Base-by-base conservation (phyloP, 1,139 yeast species). In the Diutina rugosa region DNA sequence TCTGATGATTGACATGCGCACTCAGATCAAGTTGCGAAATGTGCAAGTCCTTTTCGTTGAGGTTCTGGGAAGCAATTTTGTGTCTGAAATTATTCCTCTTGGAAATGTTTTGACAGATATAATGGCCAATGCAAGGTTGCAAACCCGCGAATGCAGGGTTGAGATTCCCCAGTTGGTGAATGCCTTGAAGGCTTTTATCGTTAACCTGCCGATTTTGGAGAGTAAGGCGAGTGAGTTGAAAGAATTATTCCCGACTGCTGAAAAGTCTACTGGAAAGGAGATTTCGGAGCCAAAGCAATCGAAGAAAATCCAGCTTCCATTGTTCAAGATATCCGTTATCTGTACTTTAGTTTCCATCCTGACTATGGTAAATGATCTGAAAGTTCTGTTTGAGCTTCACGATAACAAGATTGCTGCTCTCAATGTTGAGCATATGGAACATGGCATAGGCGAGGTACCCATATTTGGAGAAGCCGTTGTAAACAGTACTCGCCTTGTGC, bases 401-500 rank as follows among this genome's bases (percentile, higher is more conserved):
- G 53, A 49, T 4, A 44, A 16, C 46, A 18, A n/a, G 10, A n/a
- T 64, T 35, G 65, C 67, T 14, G 55, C 63, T 30, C 61, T 59
- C 55, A 71, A 71, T 59, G 64, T 72, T 21, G 63, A 44, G n/a
- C 18, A 32, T 29, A 18, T 32, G 26, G 18, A n/a, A 16, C 44
- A n/a, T 10, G 51, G 38, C 14, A 38, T 16, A 9, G n/a, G 10
- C n/a, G 21, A 30, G 9, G 53, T 49, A 28, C 71, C 72, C 1
- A 60, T 70, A 0, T 66, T 66, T 59, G 84, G 83, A 0, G 73
- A 71, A 16, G 52, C 80, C 10, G 56, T 58, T 0, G 58, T 80
- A 2, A 81, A 82, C 1, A 70, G 79, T 0, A 67, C 75, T 1
- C 70, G 79, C 55, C 32, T 79, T 18, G 69, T 72, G 7, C 62